Evolutionary conservation across 2,329 filamentous ascomycete genomes (phyloP), one percentile per base, ranked within the genome.

Genomic region (Dactylellina haptotyla): DNA sequence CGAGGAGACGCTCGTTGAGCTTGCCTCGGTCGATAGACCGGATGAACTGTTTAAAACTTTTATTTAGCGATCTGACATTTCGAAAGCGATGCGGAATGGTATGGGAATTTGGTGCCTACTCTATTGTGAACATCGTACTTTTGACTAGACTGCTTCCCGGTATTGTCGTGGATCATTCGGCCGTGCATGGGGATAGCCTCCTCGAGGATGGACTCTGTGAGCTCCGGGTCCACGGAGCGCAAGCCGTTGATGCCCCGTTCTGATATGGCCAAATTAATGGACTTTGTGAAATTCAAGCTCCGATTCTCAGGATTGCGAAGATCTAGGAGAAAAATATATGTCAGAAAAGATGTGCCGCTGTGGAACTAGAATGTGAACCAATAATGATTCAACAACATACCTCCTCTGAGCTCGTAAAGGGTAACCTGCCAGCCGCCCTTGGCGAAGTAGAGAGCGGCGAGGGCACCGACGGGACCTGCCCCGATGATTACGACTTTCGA

Each of bases 221-320:
- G 87, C 1, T 91, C 87, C 77, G 90, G 84, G 25, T 77, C 77
- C 23, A 76, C 75, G 30, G 76, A 75, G 58, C 87, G 86, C 82
- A 99, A 89, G 20, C 94, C 91, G 80, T 95, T 91, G 80, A 98
- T 93, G 30, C 95, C 95, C 69, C 95, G 88, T 80, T 98, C 93
- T 0, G 95, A 98, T 0, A 99, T 84, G 20, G 95, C 94, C 63
- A 99, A 83, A 79, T 99, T 99, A 84, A 99, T 99, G n/a, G 95
- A 98, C 81, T 93, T 96, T 73, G 93, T 96, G 80, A 97, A 97
- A 81, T 97, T 97, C 74, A 98, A 85, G 2, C 94, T 93, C 28
- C 89, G 88, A 0, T 91, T 97, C 1, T 87, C 86, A 1, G 90
- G 89, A 80, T 96, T 89, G 41, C 95, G 89, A 53, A 98, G 88